Conservation (phyloP, 441 rosid species). For the Populus hybrid region DNA sequence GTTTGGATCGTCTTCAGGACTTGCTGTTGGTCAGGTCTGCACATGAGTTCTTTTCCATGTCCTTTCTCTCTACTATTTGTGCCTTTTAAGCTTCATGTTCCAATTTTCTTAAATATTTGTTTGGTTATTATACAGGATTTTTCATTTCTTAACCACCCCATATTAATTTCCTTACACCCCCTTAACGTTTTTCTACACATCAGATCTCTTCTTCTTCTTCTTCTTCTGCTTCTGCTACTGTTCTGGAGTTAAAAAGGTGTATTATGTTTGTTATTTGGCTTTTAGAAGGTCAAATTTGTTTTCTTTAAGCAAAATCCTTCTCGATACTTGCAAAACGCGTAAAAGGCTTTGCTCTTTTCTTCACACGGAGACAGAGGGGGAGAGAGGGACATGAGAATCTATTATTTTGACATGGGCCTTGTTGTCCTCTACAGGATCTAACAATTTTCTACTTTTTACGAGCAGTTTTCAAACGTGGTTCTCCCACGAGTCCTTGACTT, state of each 20-base stretch:
- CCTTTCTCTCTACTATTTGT: not conserved
- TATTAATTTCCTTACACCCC: not conserved
- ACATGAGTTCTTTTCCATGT: not conserved
- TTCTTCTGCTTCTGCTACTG: not conserved
- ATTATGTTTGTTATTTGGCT: slow-evolving; percentile 21
- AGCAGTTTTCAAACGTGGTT: not conserved
- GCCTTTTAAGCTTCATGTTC: not conserved
- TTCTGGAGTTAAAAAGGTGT: slow-evolving; percentile 10
- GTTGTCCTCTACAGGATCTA: slow-evolving; percentile 2
- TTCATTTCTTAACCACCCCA: not conserved
- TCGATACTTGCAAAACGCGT: slow-evolving; percentile 46
- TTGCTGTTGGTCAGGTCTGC: slow-evolving; percentile 50
- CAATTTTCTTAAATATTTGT: not conserved
- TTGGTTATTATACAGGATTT: slow-evolving; percentile 8
- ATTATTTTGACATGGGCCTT: not conserved
- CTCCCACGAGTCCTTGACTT: not conserved
- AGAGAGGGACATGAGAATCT: not conserved
- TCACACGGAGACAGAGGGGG: not conserved
- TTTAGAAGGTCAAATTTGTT: slow-evolving; percentile 20
- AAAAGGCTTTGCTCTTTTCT: slow-evolving; percentile 4
- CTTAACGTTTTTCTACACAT: not conserved
- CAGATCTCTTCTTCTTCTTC: slow-evolving; percentile 12
- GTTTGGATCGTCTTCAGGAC: slow-evolving; percentile 51
- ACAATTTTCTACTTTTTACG: not conserved
- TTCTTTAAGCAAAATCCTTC: slow-evolving; percentile 42